These are phyloP conservation scores for Ustilago trichophora DNA, from an alignment of 1,284 basidiomycete species.

Conservation along the genomic window DNA sequence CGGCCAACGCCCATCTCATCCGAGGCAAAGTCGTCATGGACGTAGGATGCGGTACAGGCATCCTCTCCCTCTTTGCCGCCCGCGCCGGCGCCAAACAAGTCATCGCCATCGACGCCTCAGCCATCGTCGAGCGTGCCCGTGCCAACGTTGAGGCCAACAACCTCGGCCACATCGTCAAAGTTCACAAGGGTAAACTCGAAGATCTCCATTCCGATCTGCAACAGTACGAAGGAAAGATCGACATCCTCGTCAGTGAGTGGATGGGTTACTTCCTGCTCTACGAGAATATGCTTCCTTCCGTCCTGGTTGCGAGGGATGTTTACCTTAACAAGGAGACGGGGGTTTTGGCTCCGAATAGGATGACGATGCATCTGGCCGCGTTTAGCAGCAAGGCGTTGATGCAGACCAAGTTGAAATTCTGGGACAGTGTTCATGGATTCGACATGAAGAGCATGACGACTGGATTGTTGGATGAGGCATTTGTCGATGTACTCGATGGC, in stretches of 20 bases:
- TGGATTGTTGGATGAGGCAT: slow-evolving; percentile 61
- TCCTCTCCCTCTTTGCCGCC: slow-evolving; percentile 91
- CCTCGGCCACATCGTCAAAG: slow-evolving; percentile 77
- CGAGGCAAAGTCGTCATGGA: slow-evolving; percentile 88
- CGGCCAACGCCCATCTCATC: slow-evolving; percentile 82
- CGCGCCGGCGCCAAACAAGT: slow-evolving; percentile 90
- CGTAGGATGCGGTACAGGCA: slow-evolving; percentile 75
- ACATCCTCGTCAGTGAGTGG: slow-evolving; percentile 96
- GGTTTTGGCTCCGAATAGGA: slow-evolving; percentile 91
- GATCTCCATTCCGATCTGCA: slow-evolving; percentile 77
- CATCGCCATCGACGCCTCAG: slow-evolving; percentile 90
- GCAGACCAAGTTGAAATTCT: slow-evolving; percentile 85
- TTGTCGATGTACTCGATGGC: slow-evolving; percentile 51
- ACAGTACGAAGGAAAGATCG: slow-evolving; percentile 76
- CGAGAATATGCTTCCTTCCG: slow-evolving; percentile 97
- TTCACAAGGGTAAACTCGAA: slow-evolving; percentile 88
- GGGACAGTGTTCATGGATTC: slow-evolving; percentile 86
- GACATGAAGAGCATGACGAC: slow-evolving; percentile 59
- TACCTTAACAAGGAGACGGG: slow-evolving; percentile 76
- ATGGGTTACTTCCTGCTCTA: slow-evolving; percentile 79
- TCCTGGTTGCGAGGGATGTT: slow-evolving; percentile 83
- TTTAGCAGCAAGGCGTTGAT: slow-evolving; percentile 79
- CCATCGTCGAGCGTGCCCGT: slow-evolving; percentile 82
- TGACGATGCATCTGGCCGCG: slow-evolving; percentile 82
- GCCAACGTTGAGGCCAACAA: slow-evolving; percentile 84